phyloP scores from a whole-genome alignment of 2,329 filamentous ascomycete genomes.

The Talaromyces amestolkiae region DNA sequence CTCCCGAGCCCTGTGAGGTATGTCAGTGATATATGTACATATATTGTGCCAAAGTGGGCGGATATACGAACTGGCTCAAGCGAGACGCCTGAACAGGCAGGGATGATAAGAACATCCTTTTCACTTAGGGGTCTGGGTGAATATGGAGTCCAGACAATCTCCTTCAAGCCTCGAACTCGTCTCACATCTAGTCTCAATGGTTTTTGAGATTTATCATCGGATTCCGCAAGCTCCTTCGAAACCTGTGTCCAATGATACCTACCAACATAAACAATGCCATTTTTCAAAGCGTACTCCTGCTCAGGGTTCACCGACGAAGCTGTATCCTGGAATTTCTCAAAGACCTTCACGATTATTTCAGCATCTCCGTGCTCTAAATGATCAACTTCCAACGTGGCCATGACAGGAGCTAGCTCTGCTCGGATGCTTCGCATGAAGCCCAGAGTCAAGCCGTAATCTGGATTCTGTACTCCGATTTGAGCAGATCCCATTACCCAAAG shows the following conservation, averaged over 20 bases:
- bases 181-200: neutral
- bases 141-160: neutral
- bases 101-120: neutral
- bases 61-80: neutral
- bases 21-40: neutral
- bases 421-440: conserved; percentile 1
- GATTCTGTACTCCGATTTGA: neutral
- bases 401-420: neutral
- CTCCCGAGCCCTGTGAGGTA: neutral
- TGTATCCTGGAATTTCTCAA: neutral
- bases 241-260: neutral
- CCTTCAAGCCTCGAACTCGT: neutral
- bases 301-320: neutral
- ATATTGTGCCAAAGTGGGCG: neutral
- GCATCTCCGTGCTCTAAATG: neutral
- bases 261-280: neutral
- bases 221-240: neutral
- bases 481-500: neutral
- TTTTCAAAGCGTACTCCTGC: neutral
- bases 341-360: neutral
- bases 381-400: neutral
- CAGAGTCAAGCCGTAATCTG: neutral
- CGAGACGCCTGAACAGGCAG: neutral
- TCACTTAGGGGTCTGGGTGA: neutral
- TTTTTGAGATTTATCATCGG: neutral